Conservation (phyloP, 345 rosid genomes). For the Lenwebbia sp. region DNA sequence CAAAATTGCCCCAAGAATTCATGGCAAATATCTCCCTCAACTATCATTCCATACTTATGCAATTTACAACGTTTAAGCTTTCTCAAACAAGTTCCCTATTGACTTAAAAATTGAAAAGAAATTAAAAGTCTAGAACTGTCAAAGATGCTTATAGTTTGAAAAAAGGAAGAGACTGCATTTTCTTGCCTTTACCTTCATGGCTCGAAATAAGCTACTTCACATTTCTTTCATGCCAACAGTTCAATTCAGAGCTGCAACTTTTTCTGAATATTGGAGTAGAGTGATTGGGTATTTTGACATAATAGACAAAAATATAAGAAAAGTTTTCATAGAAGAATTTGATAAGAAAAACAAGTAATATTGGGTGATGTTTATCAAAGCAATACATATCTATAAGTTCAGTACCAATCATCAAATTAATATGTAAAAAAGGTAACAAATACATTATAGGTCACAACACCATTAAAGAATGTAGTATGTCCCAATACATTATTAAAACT, state of each 20-base stretch:
- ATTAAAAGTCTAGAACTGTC: background rate
- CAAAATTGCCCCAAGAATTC: background rate
- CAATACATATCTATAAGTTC: no score
- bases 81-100: background rate
- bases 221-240: background rate
- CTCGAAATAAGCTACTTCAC: background rate
- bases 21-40: background rate
- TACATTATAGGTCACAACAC: no score
- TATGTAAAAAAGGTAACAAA: no score
- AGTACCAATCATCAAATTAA: no score
- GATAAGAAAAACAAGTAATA: background rate
- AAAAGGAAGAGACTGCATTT: no score
- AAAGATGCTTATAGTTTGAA: background rate
- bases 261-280: background rate
- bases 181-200: background rate
- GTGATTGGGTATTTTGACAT: background rate
- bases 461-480: no score
- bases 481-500: no score
- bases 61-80: background rate
- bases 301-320: background rate
- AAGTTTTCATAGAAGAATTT: background rate
- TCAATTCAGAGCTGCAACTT: background rate
- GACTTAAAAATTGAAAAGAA: background rate
- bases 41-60: background rate
- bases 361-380: background rate